Conservation (phyloP, 2,329 filamentous ascomycete genomes). For the Sordariomycetes sp. region DNA sequence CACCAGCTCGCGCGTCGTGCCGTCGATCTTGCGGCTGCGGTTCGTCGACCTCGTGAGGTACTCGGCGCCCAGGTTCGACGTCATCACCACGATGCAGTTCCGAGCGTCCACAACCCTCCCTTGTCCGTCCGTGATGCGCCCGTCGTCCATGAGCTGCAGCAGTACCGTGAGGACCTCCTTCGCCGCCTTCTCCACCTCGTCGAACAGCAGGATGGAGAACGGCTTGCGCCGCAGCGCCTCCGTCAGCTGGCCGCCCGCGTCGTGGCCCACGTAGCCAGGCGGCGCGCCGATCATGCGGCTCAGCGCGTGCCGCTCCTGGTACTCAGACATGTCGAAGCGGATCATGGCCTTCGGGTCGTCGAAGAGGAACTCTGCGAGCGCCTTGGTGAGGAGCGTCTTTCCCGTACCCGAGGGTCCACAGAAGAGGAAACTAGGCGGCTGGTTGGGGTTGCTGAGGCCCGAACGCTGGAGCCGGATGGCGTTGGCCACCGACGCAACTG, state of each 20-base stretch:
- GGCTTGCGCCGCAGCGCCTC: conserved; percentile 88
- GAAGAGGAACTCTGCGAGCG: conserved; percentile 93
- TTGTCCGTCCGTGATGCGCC: conserved; percentile 96
- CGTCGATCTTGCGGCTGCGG: conserved; percentile 76
- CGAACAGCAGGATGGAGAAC: conserved; percentile 95
- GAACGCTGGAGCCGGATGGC: conserved; percentile 92
- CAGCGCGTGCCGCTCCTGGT: conserved; percentile 91
- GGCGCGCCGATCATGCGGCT: conserved; percentile 97
- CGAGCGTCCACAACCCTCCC: conserved; percentile 87
- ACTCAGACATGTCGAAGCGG: conserved; percentile 98
- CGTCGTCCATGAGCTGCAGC: conserved; percentile 98
- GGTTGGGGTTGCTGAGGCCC: conserved; percentile 88
- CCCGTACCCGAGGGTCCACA: conserved; percentile 96
- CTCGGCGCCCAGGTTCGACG: conserved; percentile 91
- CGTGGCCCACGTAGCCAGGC: conserved; percentile 93
- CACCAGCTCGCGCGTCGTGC: conserved; percentile 76
- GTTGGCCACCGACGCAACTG: conserved; percentile 86
- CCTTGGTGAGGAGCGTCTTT: conserved; percentile 95
- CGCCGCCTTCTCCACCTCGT: conserved; percentile 96
- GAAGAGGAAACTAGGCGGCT: conserved; percentile 96
- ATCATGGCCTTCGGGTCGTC: conserved; percentile 98
- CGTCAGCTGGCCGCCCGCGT: conserved; percentile 89
- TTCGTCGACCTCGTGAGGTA: conserved; percentile 72
- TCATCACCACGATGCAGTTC: conserved; percentile 99
- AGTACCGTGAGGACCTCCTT: conserved; percentile 96